Conservation (phyloP, 179 eudicot genomes). For the Corrigiola litoralis region DNA sequence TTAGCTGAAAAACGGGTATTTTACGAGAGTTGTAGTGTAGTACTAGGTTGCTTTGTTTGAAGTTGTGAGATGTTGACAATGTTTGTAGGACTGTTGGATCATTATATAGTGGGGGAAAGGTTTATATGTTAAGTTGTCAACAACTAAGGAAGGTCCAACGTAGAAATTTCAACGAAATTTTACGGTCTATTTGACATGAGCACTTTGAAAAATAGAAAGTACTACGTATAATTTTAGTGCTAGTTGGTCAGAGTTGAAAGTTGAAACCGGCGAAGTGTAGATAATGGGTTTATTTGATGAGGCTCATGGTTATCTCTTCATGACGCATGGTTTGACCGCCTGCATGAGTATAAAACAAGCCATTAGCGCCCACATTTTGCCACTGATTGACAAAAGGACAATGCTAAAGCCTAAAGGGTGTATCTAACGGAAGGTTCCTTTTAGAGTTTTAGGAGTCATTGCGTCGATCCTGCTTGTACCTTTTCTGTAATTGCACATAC, state of each 20-base stretch:
- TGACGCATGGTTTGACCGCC: conserved; percentile 4
- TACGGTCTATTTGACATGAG: background rate
- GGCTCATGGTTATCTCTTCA: conserved; percentile 1
- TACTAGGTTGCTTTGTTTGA: background rate
- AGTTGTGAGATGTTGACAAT: background rate
- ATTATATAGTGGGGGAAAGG: background rate
- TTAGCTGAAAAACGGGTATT: background rate
- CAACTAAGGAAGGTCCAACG: background rate
- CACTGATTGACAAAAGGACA: too few relatives aligned
- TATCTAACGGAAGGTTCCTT: too few relatives aligned
- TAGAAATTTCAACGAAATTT: background rate
- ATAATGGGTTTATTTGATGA: conserved; percentile 1
- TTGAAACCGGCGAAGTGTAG: background rate
- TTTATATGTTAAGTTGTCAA: background rate
- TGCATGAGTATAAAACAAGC: background rate
- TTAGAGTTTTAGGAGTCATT: too few relatives aligned
- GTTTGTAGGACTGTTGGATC: background rate
- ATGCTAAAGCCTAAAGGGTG: too few relatives aligned
- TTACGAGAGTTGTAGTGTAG: background rate
- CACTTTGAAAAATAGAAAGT: background rate
- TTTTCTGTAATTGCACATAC: too few relatives aligned
- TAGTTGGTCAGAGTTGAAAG: conserved; percentile 7
- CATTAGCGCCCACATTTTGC: too few relatives aligned
- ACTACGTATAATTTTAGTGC: too few relatives aligned
- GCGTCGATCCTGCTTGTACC: too few relatives aligned